Base-by-base conservation (phyloP, 2,329 filamentous ascomycete species). In the Sordariomycetes sp. region DNA sequence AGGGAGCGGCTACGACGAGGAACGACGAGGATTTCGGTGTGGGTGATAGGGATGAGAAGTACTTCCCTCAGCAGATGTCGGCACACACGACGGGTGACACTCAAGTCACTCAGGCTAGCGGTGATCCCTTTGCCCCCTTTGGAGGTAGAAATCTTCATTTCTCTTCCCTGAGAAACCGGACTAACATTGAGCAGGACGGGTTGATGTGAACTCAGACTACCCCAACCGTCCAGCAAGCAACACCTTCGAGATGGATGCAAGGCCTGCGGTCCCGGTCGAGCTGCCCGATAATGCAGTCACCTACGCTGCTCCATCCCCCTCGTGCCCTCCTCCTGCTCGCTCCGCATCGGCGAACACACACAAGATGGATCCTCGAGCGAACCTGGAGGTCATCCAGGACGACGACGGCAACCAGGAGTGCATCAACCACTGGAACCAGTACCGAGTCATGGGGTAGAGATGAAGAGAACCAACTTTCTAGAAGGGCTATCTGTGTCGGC, bases 41-140 rank as follows among this genome's bases (percentile, higher is more conserved):
- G 9, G 18, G 15, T 14, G 17, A 30, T 15, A 25, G 17, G 11
- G 50, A 46, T 8, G 51, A 56, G 17, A 54, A 59, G 34, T 42
- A 46, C 15, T 41, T 41, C 19, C 43, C 42, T 6, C 40, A 44
- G n/a, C 38, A 41, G 17, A 39, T 48, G 32, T 48, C 49, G 21
- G 38, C 47, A 16, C 48, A 53, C 21, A 49, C 47, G 8, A 48
- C 46, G 2, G 42, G 45, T 11, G 17, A n/a, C 8, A 16, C 25
- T 7, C 25, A 28, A 11, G 8, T n/a, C 7, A 49, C 39, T 12
- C 46, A 46, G 24, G 44, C 21, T 18, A 25, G 21, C n/a, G 40
- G 39, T 28, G 61, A 64, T 33, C 54, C 62, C 3, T 65, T 67
- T 45, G 61, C 58, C 2, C 54, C 59, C 9, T 66, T 66, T 49